Evolutionary conservation across 2,329 filamentous ascomycete genomes (phyloP), one percentile per base, ranked within the genome.

Genomic region (Penicillium brevicompactum): DNA sequence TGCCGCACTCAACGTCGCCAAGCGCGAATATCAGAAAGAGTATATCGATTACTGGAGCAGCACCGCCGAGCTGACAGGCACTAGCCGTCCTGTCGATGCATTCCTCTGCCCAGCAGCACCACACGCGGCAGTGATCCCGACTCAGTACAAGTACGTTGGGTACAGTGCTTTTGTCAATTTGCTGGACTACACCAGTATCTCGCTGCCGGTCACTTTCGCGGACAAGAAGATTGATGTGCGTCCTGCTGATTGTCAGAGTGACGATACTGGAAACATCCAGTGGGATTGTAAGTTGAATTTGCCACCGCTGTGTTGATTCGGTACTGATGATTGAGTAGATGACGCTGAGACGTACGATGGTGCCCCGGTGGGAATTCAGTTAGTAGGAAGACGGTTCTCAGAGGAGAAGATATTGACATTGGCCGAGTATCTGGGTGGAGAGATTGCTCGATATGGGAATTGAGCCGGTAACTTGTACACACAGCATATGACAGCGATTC

Each of bases 1-100:
- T 49, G 76, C 79, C 44, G 73, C 69, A 2, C 61, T 79, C 45
- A 87, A 86, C 5, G 69, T 86, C 2, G 69, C 72, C 14, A 84
- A 84, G 55, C 76, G 84, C 1, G 75, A 81, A 24, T 82, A 79
- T 47, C 82, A 86, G 62, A 82, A 82, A 55, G 70, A 76, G 16
- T 88, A 87, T 59, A 78, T 85, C 69, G 84, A 87, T 49, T 87
- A 86, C 64, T 87, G 84, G 85, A 86, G 86, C 57, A 78, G 74
- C 13, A 86, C 83, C 0, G 74, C 70, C 0, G 69, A 74, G 4
- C 45, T 74, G n/a, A 84, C 82, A 0, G 79, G 77, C 24, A 82
- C 73, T 2, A 77, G 78, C 0, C 74, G 78, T 47, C 74, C 80
- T 1, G 82, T 87, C 0, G 86, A 88, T 62, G 78, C 70, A 11